Evolutionary conservation across 768 basidiomycete genomes (phyloP).

Genomic region (Termitomyces sp.): DNA sequence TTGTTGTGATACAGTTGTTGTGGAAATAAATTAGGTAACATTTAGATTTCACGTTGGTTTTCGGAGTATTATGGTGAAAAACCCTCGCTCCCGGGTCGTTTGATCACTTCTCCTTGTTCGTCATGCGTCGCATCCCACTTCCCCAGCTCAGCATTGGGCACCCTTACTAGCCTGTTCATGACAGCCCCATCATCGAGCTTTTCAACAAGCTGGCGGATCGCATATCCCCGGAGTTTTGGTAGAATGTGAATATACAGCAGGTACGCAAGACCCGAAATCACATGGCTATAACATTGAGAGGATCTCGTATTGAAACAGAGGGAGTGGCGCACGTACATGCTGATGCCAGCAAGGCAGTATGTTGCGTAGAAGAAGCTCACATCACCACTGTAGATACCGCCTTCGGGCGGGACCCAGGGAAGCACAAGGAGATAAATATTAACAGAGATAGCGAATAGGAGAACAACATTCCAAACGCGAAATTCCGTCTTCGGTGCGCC

Average conservation of each 20-base stretch:
- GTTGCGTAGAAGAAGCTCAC: conserved; percentile 42
- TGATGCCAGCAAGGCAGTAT: conserved; percentile 35
- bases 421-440: conserved; percentile 37
- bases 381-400: conserved; percentile 35
- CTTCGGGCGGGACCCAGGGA: conserved; percentile 38
- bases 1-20: no score
- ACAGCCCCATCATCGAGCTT: conserved; percentile 30
- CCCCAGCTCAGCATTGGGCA: conserved; percentile 24
- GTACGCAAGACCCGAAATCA: conserved; percentile 26
- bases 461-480: conserved; percentile 33
- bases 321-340: conserved; percentile 22
- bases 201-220: conserved; percentile 44
- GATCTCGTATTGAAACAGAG: background rate
- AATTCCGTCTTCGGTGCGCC: conserved; percentile 31
- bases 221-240: conserved; percentile 39
- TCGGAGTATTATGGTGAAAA: background rate
- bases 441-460: conserved; percentile 31
- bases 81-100: background rate
- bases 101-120: conserved; percentile 27
- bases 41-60: background rate
- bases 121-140: conserved; percentile 34
- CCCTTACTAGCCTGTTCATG: conserved; percentile 27
- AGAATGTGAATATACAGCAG: conserved; percentile 35
- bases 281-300: conserved; percentile 19
- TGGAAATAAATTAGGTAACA: no score